phyloP scores from a whole-genome alignment of 2,329 filamentous ascomycete genomes.

The Talaromyces islandicus region DNA sequence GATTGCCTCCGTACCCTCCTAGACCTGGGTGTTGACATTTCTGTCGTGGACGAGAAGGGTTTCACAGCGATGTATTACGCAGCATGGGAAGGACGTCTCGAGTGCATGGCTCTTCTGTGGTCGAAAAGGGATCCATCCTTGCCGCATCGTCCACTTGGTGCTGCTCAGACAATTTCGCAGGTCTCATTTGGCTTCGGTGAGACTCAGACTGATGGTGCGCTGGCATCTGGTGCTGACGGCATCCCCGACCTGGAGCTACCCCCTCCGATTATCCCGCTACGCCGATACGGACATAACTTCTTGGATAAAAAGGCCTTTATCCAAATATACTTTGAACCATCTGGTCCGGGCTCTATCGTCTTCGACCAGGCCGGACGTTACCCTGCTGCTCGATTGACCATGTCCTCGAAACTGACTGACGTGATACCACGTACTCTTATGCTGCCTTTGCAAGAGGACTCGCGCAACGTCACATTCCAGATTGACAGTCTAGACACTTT shows the following conservation, averaged over 20 bases:
- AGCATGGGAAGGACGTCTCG: slow-evolving; percentile 92
- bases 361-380: slow-evolving; percentile 98
- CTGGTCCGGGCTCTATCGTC: slow-evolving; percentile 61
- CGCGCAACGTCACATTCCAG: slow-evolving; percentile 88
- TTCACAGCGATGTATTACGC: slow-evolving; percentile 97
- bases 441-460: slow-evolving; percentile 93
- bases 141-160: slow-evolving; percentile 27
- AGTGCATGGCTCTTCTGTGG: slow-evolving; percentile 82
- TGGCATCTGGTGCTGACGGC: slow-evolving; percentile 53
- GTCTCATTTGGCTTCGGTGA: slow-evolving; percentile 18
- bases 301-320: slow-evolving; percentile 95
- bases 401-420: slow-evolving; percentile 93
- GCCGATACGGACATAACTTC: slow-evolving; percentile 97
- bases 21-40: slow-evolving; percentile 69
- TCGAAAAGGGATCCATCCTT: slow-evolving; percentile 24
- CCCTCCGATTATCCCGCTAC: slow-evolving; percentile 89
- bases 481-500: slow-evolving; percentile 91
- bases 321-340: slow-evolving; percentile 81
- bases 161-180: slow-evolving; percentile 17
- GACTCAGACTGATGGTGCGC: slow-evolving; percentile 27
- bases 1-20: slow-evolving; percentile 78
- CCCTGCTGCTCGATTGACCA: slow-evolving; percentile 86
- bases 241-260: slow-evolving; percentile 90
- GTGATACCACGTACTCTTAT: slow-evolving; percentile 95
- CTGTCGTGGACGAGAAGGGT: slow-evolving; percentile 83